Base-by-base conservation (phyloP, 345 rosid genomes). In the Cochlearia excelsa region DNA sequence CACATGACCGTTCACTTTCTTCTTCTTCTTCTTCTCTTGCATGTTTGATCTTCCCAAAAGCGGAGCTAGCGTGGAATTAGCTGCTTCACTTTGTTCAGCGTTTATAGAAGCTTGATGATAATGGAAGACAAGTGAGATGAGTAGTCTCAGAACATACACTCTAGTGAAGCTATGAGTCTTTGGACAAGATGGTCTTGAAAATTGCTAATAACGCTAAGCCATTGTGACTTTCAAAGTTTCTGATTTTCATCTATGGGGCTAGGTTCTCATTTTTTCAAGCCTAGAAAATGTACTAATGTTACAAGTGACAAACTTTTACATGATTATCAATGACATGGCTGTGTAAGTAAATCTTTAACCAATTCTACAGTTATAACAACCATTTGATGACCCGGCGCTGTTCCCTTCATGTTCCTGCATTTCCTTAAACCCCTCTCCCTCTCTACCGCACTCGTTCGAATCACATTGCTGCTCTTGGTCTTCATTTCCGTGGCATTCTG, bases 61-160 rank as follows among this genome's bases (percentile, higher is more conserved):
- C 11, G 87, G 93, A 26, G 88, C 90, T 73, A 79, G 83, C 1
- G 90, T 87, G 29, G 86, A 87, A 71, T 26, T 79, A 45, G 63
- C 66, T 42, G 33, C 68, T 34, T 77, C 70, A 57, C 56, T 61
- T 40, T 48, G 67, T 33, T 61, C 63, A 59, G 48, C 10, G 46
- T 68, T 57, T 3, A 61, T 33, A 23, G 69, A 35, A 35, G 74
- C 65, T 57, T 16, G 71, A 68, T 8, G 86, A 78, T 10, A 87
- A 74, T 1, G 83, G 78, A 56, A 80, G 77, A 65, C 70, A 74
- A 48, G 74, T 57, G 86, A 76, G 69, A 57, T 73, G 66, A 66
- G 51, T 62, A 43, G 71, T 50, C 47, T 57, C 65, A 38, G 88
- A 57, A n/a, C 23, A 75, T 74, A 35, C 66, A 74, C 61, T 82